A percentile compares a stretch with the other conserved stretches of the same genome.
Conservation (phyloP, 257 asterid genomes). For the Euphrasia confusa region DNA sequence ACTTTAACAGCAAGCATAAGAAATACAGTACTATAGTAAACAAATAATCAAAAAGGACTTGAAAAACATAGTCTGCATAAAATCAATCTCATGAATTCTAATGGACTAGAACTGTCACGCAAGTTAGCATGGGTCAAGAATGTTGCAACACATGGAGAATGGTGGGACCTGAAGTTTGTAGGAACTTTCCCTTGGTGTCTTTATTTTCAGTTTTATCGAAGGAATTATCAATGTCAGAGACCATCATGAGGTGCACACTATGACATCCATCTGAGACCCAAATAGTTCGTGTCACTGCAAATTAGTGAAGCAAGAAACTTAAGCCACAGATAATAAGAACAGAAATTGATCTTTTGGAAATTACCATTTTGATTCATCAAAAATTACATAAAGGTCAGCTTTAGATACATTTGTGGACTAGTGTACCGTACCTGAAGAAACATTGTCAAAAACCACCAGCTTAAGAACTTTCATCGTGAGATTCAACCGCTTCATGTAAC, state of each 20-base stretch:
- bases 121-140: conserved; percentile 12
- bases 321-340: conserved; percentile 13
- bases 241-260: conserved; percentile 52
- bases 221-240: conserved; percentile 46
- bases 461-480: conserved; percentile 53
- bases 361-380: conserved; percentile 3
- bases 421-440: conserved; percentile 44
- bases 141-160: conserved; percentile 6
- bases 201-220: conserved; percentile 36
- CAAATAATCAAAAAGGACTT: background rate
- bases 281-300: conserved; percentile 56
- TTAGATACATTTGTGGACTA: conserved; percentile 9
- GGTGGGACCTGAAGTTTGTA: conserved; percentile 47
- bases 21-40: background rate
- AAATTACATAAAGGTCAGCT: conserved; percentile 7
- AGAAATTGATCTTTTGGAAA: background rate
- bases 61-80: background rate
- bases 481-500: conserved; percentile 41
- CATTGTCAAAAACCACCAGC: conserved; percentile 59
- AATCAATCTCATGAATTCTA: conserved; percentile 15
- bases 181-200: conserved; percentile 32
- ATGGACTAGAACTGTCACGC: background rate
- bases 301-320: conserved; percentile 19
- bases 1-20: background rate
- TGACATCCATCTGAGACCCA: conserved; percentile 85